Base-by-base conservation (phyloP, 2,329 filamentous ascomycete species). In the Monilinia fructicola region DNA sequence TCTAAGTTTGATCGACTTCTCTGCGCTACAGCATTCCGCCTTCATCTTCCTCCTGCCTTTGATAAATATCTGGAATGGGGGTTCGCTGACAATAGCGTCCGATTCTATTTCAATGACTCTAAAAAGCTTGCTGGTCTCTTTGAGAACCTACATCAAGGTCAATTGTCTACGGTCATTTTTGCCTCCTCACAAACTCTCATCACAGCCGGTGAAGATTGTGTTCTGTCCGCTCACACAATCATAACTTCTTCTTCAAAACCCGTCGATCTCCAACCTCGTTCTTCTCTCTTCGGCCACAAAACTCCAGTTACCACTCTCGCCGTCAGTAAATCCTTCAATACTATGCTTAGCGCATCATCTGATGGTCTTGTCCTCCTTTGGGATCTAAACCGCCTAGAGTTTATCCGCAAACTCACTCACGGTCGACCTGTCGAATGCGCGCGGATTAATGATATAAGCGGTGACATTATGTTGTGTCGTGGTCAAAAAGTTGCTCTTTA, bases 31-130 rank as follows among this genome's bases (percentile, higher is more conserved):
- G 88, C 93, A 0, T 92, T 96, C 78, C 86, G 92, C 26, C 83
- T 97, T 53, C 95, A 97, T 74, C 87, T 98, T 16, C 90, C 93
- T 0, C 93, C 94, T 0, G 80, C 82, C 60, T 96, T 92, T 75
- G 93, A 98, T 78, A 93, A 93, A 73, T 97, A 92, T 74, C 85
- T 98, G 71, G 93, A 97, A 79, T 98, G 94, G 94, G 94, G 94
- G 1, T 98, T 96, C 73, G 90, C 92, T 0, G 95, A 99, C 77
- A 92, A 91, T 72, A 96, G 92, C 71, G 85, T 99, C 38, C 90
- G 95, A 4, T 98, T 99, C 81, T 97, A 92, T 79, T 87, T 90
- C 65, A 88, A 90, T 58, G 92, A 97, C 71, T 91, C 87, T 67
- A 89, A 91, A 74, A 93, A 92, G 81, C 82, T 90, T 28, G 87